Conservation (phyloP, 306 rosid species). For the Casuarina cunninghamiana region DNA sequence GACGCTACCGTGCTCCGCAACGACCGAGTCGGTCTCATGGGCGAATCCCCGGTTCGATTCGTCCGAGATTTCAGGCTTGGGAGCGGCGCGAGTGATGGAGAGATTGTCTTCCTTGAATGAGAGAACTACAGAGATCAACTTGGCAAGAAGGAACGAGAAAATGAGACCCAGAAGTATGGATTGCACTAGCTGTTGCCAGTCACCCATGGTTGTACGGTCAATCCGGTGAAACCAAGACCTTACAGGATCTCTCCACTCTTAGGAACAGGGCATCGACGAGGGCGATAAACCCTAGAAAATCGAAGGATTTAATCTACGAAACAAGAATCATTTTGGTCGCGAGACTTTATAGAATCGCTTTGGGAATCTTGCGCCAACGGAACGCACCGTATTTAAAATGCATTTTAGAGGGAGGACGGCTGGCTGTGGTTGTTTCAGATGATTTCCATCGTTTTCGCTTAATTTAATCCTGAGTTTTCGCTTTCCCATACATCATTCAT, state of each 20-base stretch:
- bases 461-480: no score
- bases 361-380: slow-evolving; percentile 21
- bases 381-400: background rate
- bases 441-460: no score
- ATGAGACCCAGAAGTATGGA: slow-evolving; percentile 80
- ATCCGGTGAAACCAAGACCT: background rate
- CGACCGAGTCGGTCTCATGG: slow-evolving; percentile 64
- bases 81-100: slow-evolving; percentile 45
- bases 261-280: slow-evolving; percentile 18
- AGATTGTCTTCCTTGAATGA: slow-evolving; percentile 88
- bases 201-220: slow-evolving; percentile 43
- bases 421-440: no score
- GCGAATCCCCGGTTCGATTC: background rate
- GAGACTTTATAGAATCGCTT: background rate
- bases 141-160: slow-evolving; percentile 92
- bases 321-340: no score
- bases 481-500: no score
- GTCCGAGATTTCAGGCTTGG: background rate
- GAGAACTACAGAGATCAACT: slow-evolving; percentile 79
- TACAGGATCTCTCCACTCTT: slow-evolving; percentile 34
- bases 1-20: slow-evolving; percentile 90
- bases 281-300: slow-evolving; percentile 3
- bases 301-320: background rate
- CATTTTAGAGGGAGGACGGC: no score
- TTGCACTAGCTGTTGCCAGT: slow-evolving; percentile 85